A percentile compares a stretch with the other conserved stretches of the same genome.
These are phyloP conservation scores for Lentinula sp. DNA, from an alignment of 768 basidiomycete genomes.

Conservation along the genomic window DNA sequence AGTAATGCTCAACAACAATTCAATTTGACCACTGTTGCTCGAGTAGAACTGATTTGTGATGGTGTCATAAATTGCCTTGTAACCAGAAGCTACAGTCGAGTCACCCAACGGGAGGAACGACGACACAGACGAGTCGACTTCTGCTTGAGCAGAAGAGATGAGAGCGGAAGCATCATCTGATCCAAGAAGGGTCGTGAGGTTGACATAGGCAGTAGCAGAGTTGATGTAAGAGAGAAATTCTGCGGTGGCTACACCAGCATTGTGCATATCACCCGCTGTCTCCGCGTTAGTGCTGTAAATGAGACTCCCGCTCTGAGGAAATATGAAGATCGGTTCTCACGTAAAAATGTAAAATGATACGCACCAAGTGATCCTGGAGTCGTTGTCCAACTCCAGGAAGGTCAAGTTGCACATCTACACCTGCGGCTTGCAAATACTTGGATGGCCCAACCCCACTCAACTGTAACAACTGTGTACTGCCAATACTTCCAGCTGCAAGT, in stretches of 20 bases:
- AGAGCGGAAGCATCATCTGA: constrained; percentile 23
- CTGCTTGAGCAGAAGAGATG: constrained; percentile 14
- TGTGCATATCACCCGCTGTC: constrained; percentile 24
- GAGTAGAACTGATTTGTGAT: constrained; percentile 33
- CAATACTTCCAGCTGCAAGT: constrained; percentile 34
- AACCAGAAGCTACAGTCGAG: constrained; percentile 42
- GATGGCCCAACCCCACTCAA: constrained; percentile 38
- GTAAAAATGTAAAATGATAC: constrained; percentile 7
- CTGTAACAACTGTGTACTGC: constrained; percentile 36
- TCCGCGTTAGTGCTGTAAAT: constrained; percentile 30
- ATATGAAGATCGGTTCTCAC: neutral
- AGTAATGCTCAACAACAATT: constrained; percentile 45
- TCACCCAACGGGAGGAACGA: constrained; percentile 40
- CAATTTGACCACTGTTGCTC: constrained; percentile 44
- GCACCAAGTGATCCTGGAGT: constrained; percentile 39
- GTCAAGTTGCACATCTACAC: constrained; percentile 26
- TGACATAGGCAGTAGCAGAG: constrained; percentile 46
- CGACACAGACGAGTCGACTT: constrained; percentile 22
- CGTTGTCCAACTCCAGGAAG: constrained; percentile 45
- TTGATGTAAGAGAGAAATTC: constrained; percentile 43
- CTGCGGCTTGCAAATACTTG: constrained; percentile 32
- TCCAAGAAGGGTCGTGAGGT: constrained; percentile 35
- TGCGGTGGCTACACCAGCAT: neutral
- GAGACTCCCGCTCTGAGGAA: constrained; percentile 27
- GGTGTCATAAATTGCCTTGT: constrained; percentile 48